phyloP scores from a whole-genome alignment of 2,329 filamentous ascomycete genomes.

The Neocucurbitaria cava region DNA sequence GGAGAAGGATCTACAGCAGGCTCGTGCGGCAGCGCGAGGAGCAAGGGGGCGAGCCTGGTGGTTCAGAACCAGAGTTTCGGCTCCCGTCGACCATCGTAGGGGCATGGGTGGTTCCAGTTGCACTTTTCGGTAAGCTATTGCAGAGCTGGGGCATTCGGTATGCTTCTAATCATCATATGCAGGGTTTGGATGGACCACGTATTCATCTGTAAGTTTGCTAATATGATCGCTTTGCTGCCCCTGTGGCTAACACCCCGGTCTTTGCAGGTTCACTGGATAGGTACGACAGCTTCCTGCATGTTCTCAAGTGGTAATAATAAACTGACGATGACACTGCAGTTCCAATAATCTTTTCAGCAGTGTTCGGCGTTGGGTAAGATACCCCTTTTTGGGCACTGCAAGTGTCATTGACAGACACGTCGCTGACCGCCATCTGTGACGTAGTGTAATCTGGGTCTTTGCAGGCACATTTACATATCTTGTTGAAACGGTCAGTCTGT shows the following conservation, averaged over 20 bases:
- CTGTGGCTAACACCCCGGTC: conserved; percentile 33
- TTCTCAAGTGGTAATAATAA: conserved; percentile 34
- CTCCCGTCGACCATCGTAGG: conserved; percentile 73
- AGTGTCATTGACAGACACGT: conserved; percentile 31
- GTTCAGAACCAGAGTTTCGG: conserved; percentile 85
- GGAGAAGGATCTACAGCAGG: conserved; percentile 65
- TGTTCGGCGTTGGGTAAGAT: conserved; percentile 54
- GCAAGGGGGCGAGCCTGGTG: conserved; percentile 60
- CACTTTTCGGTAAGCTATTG: conserved; percentile 72
- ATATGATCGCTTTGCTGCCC: conserved; percentile 57
- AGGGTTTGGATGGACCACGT: conserved; percentile 85
- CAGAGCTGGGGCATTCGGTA: conserved; percentile 29
- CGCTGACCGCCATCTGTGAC: conserved; percentile 38
- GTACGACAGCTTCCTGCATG: conserved; percentile 44
- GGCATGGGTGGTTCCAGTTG: conserved; percentile 77
- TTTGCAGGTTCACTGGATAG: conserved; percentile 59
- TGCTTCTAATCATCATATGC: conserved; percentile 39
- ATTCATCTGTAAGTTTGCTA: conserved; percentile 72
- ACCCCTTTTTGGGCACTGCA: conserved; percentile 23
- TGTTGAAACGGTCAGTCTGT: conserved; percentile 63
- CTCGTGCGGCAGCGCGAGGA: conserved; percentile 63
- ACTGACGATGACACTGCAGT: conserved; percentile 50
- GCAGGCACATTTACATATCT: conserved; percentile 88
- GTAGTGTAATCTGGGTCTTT: conserved; percentile 77
- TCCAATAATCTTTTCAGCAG: conserved; percentile 57